Evolutionary conservation across 163 green algal genomes (phyloP).

Genomic region (Chlorella variabilis): DNA sequence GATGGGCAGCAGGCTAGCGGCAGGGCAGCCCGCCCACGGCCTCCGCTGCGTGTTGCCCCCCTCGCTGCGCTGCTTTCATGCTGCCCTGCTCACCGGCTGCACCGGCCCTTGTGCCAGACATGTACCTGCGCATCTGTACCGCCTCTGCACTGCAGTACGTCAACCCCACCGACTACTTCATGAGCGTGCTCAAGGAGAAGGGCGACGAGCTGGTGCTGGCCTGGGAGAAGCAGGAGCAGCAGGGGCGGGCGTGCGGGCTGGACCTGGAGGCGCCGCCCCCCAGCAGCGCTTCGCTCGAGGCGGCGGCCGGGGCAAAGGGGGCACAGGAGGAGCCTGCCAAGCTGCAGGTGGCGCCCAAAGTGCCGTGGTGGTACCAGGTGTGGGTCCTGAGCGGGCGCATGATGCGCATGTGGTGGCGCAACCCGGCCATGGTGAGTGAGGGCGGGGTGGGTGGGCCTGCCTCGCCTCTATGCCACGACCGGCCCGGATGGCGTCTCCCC

Average conservation of each 20-base stretch:
- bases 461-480: too few species aligned
- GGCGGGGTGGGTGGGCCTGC: too few species aligned
- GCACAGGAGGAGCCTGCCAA: background rate
- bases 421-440: conserved; percentile 46
- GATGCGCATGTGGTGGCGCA: conserved; percentile 39
- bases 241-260: background rate
- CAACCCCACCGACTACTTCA: conserved; percentile 77
- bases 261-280: background rate
- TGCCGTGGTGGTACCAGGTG: conserved; percentile 39
- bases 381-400: conserved; percentile 38
- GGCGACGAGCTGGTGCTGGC: conserved; percentile 21
- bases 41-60: too few species aligned
- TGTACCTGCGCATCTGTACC: background rate
- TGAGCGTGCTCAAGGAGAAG: conserved; percentile 53
- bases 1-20: too few species aligned
- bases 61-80: too few species aligned
- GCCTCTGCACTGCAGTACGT: background rate
- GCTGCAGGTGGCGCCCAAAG: conserved; percentile 9
- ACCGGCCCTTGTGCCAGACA: too few species aligned
- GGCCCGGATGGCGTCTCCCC: too few species aligned
- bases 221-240: conserved; percentile 1
- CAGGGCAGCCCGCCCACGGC: too few species aligned
- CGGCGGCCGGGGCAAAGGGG: background rate
- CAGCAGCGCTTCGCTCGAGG: too few species aligned
- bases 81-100: too few species aligned